These are phyloP conservation scores for Suillus clintonianus DNA, from an alignment of 768 basidiomycete genomes.

Conservation along the genomic window DNA sequence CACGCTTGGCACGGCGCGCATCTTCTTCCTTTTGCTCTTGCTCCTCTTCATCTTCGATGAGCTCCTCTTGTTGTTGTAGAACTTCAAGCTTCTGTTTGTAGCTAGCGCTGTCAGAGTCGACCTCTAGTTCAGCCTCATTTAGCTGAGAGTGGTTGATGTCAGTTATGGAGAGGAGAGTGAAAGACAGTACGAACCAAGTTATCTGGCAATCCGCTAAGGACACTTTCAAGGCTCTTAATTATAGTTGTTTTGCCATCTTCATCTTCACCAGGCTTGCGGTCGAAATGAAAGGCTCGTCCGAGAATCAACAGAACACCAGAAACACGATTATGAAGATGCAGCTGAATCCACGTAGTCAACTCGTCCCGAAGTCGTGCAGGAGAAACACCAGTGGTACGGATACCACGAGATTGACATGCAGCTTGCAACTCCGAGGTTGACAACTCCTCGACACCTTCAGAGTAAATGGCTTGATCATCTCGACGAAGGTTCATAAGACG, in stretches of 20 bases:
- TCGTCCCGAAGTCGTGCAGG: conserved; percentile 90
- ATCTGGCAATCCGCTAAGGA: conserved; percentile 90
- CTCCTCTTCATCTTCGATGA: conserved; percentile 98
- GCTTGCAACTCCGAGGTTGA: conserved; percentile 91
- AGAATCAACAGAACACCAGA: conserved; percentile 93
- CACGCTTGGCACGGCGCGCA: conserved; percentile 83
- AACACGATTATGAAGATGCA: conserved; percentile 89
- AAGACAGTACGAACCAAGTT: conserved; percentile 61
- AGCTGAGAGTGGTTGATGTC: conserved; percentile 51
- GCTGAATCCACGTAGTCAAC: conserved; percentile 86
- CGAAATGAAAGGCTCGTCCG: conserved; percentile 94
- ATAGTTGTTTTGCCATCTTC: conserved; percentile 84
- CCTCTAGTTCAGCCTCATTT: conserved; percentile 96
- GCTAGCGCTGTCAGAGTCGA: conserved; percentile 88
- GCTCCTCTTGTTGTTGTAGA: conserved; percentile 96
- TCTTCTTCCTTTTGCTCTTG: conserved; percentile 96
- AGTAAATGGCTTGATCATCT: conserved; percentile 91
- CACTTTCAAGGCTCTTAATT: conserved; percentile 82
- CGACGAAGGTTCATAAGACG: conserved; percentile 80
- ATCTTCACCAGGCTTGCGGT: conserved; percentile 67
- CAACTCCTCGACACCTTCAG: conserved; percentile 88
- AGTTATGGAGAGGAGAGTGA: conserved; percentile 4
- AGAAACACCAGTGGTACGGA: conserved; percentile 84
- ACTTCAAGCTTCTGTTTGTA: conserved; percentile 99
- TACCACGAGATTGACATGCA: conserved; percentile 92